Evolutionary conservation across 345 rosid species (phyloP).

Genomic region (Leavenworthia alabamica): DNA sequence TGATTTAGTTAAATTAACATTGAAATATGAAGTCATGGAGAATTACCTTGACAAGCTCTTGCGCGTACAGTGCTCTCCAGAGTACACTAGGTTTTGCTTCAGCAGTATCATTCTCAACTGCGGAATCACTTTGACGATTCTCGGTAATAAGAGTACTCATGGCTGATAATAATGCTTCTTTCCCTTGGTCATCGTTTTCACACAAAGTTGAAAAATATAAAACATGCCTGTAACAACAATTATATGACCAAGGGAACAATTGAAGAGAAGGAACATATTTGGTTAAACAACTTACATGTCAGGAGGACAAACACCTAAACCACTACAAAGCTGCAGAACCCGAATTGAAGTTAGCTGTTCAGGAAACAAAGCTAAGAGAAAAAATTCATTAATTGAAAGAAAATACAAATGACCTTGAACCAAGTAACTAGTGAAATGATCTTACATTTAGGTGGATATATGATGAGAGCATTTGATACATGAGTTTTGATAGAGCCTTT

Average conservation of each 20-base stretch:
- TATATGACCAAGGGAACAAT: neutral
- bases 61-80: constrained; percentile 71
- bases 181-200: constrained; percentile 54
- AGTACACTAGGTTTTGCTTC: constrained; percentile 47
- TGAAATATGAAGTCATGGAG: no score
- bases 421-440: constrained; percentile 10
- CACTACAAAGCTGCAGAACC: constrained; percentile 75
- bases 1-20: neutral
- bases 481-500: constrained; percentile 60
- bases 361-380: constrained; percentile 58
- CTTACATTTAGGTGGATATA: constrained; percentile 93
- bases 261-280: neutral
- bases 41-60: constrained; percentile 50
- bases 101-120: constrained; percentile 33
- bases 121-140: constrained; percentile 36
- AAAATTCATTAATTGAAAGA: neutral
- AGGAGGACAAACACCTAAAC: constrained; percentile 63
- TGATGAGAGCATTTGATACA: constrained; percentile 46
- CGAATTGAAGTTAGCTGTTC: constrained; percentile 67
- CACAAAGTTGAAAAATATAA: constrained; percentile 73
- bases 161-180: constrained; percentile 48
- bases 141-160: constrained; percentile 39
- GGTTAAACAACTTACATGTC: constrained; percentile 53
- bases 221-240: constrained; percentile 59
- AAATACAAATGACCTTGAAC: neutral